Percentiles rank a stretch among this genome's conserved stretches.
Evolutionary conservation across 805 yeast species (phyloP).

Genomic region (Pichia eremophila): DNA sequence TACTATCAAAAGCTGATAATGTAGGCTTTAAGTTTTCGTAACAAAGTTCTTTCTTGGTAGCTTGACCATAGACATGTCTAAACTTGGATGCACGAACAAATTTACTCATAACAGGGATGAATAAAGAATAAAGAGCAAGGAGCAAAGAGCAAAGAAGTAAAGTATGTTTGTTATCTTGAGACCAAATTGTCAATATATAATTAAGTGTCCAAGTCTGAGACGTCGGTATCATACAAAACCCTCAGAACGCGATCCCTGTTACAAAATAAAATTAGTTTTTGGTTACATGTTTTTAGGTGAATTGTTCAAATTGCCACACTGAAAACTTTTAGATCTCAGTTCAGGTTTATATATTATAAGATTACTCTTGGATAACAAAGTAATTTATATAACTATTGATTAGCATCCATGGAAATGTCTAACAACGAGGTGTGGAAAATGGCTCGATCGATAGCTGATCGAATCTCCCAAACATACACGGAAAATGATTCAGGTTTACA

Average conservation of each 20-base stretch:
- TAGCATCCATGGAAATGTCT: neutral
- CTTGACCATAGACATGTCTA: conserved; percentile 93
- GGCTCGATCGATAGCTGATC: conserved; percentile 3
- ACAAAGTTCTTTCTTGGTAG: conserved; percentile 59
- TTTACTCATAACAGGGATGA: conserved; percentile 35
- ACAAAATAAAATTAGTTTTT: neutral
- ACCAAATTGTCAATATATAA: too few species aligned
- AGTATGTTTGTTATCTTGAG: too few species aligned
- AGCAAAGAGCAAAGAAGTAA: too few species aligned
- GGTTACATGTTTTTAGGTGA: too few species aligned
- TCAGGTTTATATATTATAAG: too few species aligned
- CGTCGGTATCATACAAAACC: neutral
- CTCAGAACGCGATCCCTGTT: neutral
- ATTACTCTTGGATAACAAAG: too few species aligned
- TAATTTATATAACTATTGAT: too few species aligned
- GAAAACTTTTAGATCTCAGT: too few species aligned
- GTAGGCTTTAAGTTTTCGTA: conserved; percentile 72
- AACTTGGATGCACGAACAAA: conserved; percentile 95
- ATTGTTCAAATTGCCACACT: too few species aligned
- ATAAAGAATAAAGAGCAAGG: neutral
- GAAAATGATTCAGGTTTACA: conserved; percentile 25
- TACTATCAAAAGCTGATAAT: conserved; percentile 94
- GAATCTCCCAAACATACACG: conserved; percentile 8
- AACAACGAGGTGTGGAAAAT: neutral
- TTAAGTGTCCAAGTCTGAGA: too few species aligned